Percentiles rank a stretch among this genome's conserved stretches.
Conservation (phyloP, 352 stramenopile species). For the Pythium aristosporum region DNA sequence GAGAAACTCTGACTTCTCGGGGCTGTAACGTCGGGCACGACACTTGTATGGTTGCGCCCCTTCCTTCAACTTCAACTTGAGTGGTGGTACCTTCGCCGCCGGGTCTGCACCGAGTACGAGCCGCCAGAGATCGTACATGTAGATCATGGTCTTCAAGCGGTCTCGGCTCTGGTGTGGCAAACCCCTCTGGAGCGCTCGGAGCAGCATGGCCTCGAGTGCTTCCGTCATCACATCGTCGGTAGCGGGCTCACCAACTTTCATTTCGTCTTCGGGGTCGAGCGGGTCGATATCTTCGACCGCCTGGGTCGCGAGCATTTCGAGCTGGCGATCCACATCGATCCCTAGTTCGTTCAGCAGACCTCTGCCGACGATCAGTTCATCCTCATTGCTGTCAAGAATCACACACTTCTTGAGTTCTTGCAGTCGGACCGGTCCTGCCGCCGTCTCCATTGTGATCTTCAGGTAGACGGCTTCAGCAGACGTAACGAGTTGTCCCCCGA, state of each 20-base stretch:
- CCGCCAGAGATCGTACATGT: conserved; percentile 19
- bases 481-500: neutral
- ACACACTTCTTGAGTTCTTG: conserved; percentile 8
- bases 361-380: conserved; percentile 21
- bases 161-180: neutral
- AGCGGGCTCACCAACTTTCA: neutral
- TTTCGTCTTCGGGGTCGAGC: conserved; percentile 8
- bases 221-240: neutral
- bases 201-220: conserved; percentile 2
- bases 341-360: neutral
- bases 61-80: conserved; percentile 26
- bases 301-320: conserved; percentile 7
- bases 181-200: conserved; percentile 7
- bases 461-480: conserved; percentile 5
- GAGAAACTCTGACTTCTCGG: conserved; percentile 24
- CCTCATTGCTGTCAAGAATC: conserved; percentile 2
- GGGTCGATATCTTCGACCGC: conserved; percentile 4
- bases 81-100: conserved; percentile 20
- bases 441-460: conserved; percentile 11
- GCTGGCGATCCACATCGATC: conserved; percentile 16
- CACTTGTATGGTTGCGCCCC: conserved; percentile 26
- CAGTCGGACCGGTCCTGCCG: conserved; percentile 11
- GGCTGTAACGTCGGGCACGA: conserved; percentile 24
- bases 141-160: neutral
- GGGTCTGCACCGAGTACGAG: conserved; percentile 23